Evolutionary conservation across 73 alveolate species (phyloP).

Genomic region (Tetrahymena elliotti): DNA sequence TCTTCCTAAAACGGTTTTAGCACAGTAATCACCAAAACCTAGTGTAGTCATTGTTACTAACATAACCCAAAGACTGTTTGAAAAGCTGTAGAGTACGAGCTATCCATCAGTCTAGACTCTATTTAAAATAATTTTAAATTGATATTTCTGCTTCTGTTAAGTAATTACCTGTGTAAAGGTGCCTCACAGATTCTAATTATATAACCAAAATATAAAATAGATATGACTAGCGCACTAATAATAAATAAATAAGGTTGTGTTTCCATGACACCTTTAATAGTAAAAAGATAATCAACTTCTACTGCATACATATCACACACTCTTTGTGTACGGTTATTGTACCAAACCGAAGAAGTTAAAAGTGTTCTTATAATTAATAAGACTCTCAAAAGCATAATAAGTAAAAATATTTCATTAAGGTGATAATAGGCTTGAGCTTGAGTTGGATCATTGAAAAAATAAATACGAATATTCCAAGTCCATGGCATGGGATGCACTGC

Average conservation of each 20-base stretch:
- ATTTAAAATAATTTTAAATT: too few relatives aligned
- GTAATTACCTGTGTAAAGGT: neutral
- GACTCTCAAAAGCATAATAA: constrained; percentile 10
- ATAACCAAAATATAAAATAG: constrained; percentile 7
- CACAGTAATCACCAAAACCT: constrained; percentile 28
- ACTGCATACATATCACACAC: constrained; percentile 31
- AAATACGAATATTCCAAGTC: neutral
- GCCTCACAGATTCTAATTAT: constrained; percentile 16
- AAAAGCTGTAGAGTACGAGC: neutral
- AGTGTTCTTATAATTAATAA: constrained; percentile 5
- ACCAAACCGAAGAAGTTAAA: constrained; percentile 10
- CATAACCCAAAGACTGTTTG: constrained; percentile 21
- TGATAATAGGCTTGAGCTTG: constrained; percentile 16
- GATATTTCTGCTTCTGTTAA: too few relatives aligned
- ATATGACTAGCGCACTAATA: neutral
- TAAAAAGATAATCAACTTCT: constrained; percentile 30
- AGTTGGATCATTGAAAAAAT: constrained; percentile 3
- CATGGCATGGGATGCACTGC: constrained; percentile 14
- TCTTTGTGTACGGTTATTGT: constrained; percentile 21
- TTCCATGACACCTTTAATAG: constrained; percentile 11
- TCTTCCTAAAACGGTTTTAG: constrained; percentile 33
- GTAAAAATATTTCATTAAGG: constrained; percentile 16
- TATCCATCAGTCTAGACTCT: neutral
- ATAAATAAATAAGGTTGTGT: constrained; percentile 8
- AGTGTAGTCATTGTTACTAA: constrained; percentile 16